Percentiles rank a stretch among this genome's conserved stretches.
Evolutionary conservation across 768 basidiomycete genomes (phyloP).

Genomic region (Lactarius sp.): DNA sequence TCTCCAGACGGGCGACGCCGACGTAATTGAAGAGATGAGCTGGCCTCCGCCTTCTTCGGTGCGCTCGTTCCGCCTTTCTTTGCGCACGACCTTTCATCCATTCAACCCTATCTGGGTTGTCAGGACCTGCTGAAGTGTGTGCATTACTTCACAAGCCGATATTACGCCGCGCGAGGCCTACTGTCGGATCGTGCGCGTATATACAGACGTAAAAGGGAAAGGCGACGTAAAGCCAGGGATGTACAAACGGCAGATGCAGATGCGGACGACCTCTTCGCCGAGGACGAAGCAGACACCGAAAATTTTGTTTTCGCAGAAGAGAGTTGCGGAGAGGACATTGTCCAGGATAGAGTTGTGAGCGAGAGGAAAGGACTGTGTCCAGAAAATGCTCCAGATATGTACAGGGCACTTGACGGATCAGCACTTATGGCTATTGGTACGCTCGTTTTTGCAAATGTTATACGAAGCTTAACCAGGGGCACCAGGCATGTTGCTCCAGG

Average conservation of each 20-base stretch:
- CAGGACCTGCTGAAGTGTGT: constrained; percentile 51
- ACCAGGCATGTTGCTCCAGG: constrained; percentile 64
- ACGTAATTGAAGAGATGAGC: background rate
- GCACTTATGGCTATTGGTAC: constrained; percentile 68
- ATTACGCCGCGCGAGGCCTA: constrained; percentile 60
- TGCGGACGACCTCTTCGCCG: constrained; percentile 24
- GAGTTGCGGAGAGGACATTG: constrained; percentile 16
- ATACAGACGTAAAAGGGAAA: constrained; percentile 41
- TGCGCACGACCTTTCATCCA: background rate
- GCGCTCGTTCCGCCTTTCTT: constrained; percentile 26
- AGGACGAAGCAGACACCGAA: background rate
- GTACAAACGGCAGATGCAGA: constrained; percentile 14
- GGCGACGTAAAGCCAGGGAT: constrained; percentile 28
- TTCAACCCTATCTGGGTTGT: constrained; percentile 15
- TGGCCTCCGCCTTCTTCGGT: constrained; percentile 48
- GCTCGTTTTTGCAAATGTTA: constrained; percentile 22
- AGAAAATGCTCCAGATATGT: constrained; percentile 52
- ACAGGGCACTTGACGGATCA: constrained; percentile 66
- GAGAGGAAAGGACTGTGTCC: constrained; percentile 24
- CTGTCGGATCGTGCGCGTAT: constrained; percentile 47
- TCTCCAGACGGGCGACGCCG: background rate
- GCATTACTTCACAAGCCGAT: constrained; percentile 47
- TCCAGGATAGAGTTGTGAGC: constrained; percentile 16
- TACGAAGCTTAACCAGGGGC: background rate
- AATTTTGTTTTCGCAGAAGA: constrained; percentile 19